Evolutionary conservation across 2,329 filamentous ascomycete species (phyloP).

Genomic region (Xylaria sp.): DNA sequence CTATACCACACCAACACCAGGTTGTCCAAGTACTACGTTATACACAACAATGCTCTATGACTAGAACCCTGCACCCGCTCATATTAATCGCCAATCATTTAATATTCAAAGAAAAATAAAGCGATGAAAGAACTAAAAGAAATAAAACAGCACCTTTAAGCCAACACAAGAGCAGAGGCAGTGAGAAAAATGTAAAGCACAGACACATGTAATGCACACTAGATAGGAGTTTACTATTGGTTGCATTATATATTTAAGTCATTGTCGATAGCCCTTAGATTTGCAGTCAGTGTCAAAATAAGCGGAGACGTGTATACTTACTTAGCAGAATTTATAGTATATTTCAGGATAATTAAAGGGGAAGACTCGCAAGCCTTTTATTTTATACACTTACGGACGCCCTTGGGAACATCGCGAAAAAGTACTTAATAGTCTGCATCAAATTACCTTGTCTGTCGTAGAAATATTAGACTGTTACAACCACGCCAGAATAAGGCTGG

Average conservation of each 20-base stretch:
- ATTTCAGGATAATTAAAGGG: no score
- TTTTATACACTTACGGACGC: no score
- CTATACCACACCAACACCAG: neutral
- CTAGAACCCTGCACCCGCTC: neutral
- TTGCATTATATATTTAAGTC: neutral
- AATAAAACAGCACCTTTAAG: neutral
- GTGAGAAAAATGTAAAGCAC: neutral
- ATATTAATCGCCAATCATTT: neutral
- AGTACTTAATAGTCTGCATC: no score
- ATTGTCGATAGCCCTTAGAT: neutral
- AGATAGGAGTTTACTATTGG: neutral
- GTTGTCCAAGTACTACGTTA: neutral
- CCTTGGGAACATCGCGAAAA: no score
- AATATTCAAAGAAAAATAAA: neutral
- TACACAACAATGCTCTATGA: neutral
- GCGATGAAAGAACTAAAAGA: neutral
- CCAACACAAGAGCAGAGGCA: neutral
- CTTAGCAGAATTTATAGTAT: no score
- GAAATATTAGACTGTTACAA: no score
- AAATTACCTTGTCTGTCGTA: no score
- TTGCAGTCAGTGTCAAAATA: no score
- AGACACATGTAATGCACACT: neutral
- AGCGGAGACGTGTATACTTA: no score
- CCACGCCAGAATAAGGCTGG: no score
- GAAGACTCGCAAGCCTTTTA: no score